Conservation (phyloP, 208 protist genomes). For the Crithidia bombi region DNA sequence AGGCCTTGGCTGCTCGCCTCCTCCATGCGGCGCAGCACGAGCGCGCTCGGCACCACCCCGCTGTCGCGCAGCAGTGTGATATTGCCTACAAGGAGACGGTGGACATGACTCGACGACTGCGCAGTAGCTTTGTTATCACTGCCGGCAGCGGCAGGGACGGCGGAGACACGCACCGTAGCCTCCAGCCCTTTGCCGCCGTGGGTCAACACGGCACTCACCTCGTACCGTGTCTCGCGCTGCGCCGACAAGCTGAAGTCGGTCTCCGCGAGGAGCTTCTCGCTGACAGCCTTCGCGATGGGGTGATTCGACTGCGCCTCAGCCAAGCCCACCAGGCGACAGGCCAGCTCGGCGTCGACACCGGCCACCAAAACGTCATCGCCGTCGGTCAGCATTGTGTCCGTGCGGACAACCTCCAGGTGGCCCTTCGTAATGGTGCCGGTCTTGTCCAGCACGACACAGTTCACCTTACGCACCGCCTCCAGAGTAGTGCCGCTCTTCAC, state of each 20-base stretch:
- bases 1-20: slow-evolving; percentile 42
- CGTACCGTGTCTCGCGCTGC: slow-evolving; percentile 15
- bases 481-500: slow-evolving; percentile 94
- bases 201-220: slow-evolving; percentile 48
- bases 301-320: slow-evolving; percentile 84
- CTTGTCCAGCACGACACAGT: slow-evolving; percentile 96
- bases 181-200: slow-evolving; percentile 58
- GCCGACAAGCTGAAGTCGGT: slow-evolving; percentile 1
- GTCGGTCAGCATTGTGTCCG: background rate
- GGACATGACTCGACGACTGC: slow-evolving; percentile 6
- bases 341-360: slow-evolving; percentile 13
- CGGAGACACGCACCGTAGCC: slow-evolving; percentile 49
- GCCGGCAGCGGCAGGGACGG: slow-evolving; percentile 8
- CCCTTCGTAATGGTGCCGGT: slow-evolving; percentile 98
- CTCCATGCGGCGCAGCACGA: slow-evolving; percentile 33
- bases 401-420: slow-evolving; percentile 75
- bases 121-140: background rate
- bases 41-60: slow-evolving; percentile 35
- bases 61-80: slow-evolving; percentile 49
- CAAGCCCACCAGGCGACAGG: slow-evolving; percentile 36
- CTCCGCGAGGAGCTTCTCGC: slow-evolving; percentile 22
- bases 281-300: slow-evolving; percentile 89
- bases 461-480: slow-evolving; percentile 79
- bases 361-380: slow-evolving; percentile 14
- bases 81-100: slow-evolving; percentile 82